Conservation (phyloP, 768 basidiomycete genomes). For the Pleurotus cornucopiae region DNA sequence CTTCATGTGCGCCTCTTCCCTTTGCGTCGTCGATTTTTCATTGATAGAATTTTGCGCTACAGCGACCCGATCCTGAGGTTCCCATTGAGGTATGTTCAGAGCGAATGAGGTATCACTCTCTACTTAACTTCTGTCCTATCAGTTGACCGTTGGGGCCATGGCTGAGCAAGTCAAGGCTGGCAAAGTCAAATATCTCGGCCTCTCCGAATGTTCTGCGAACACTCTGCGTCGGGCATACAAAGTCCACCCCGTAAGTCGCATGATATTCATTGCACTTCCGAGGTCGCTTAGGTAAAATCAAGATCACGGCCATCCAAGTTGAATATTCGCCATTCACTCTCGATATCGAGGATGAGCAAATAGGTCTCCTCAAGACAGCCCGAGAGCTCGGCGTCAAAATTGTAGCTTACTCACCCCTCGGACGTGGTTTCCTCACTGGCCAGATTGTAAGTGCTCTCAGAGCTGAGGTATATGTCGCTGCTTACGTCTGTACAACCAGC, state of each 20-base stretch:
- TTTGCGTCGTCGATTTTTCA: too few species aligned
- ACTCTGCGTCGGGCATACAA: conserved; percentile 48
- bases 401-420: conserved; percentile 48
- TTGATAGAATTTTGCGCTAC: not conserved
- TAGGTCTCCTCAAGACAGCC: conserved; percentile 31
- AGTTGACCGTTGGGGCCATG: conserved; percentile 44
- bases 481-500: conserved; percentile 9
- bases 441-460: conserved; percentile 25
- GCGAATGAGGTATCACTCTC: not conserved
- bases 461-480: conserved; percentile 11
- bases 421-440: conserved; percentile 46
- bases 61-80: conserved; percentile 21
- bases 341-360: conserved; percentile 36
- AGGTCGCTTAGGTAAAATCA: too few species aligned
- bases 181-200: conserved; percentile 45
- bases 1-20: conserved; percentile 28
- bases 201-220: conserved; percentile 45
- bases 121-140: not conserved
- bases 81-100: conserved; percentile 21
- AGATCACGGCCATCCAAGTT: conserved; percentile 43
- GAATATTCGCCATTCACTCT: conserved; percentile 38
- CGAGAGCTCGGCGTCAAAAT: conserved; percentile 40
- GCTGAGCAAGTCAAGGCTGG: conserved; percentile 50
- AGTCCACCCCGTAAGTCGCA: conserved; percentile 41
- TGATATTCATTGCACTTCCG: conserved; percentile 12